phyloP scores from a whole-genome alignment of 2,329 filamentous ascomycete species.

The Endoconidiophora polonica region DNA sequence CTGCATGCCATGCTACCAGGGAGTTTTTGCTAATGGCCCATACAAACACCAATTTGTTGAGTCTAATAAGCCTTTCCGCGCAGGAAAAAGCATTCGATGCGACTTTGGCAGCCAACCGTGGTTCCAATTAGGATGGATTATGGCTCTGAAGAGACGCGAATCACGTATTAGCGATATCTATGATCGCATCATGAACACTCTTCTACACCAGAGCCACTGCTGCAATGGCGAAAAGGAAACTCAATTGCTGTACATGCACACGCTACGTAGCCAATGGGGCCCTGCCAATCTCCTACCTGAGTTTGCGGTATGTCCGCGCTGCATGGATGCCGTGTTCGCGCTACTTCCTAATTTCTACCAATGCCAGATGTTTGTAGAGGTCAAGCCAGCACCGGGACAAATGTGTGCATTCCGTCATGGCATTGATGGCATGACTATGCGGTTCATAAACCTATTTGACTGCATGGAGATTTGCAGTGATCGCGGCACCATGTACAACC shows the following conservation, averaged over 20 bases:
- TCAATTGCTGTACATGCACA: constrained; percentile 51
- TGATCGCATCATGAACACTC: constrained; percentile 39
- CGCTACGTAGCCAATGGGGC: constrained; percentile 49
- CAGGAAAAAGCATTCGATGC: constrained; percentile 36
- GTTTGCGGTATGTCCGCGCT: constrained; percentile 62
- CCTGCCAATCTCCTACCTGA: constrained; percentile 43
- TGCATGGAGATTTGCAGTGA: constrained; percentile 33
- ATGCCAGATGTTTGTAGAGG: constrained; percentile 43
- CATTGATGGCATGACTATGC: constrained; percentile 33
- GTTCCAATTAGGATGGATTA: constrained; percentile 70
- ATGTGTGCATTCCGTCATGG: constrained; percentile 38
- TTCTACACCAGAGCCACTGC: constrained; percentile 27
- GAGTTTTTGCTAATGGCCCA: constrained; percentile 49
- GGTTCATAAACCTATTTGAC: constrained; percentile 47
- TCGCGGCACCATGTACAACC: constrained; percentile 18
- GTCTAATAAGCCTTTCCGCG: constrained; percentile 26
- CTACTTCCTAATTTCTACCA: constrained; percentile 29
- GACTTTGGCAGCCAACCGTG: constrained; percentile 64
- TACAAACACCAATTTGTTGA: constrained; percentile 50
- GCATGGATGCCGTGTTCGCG: constrained; percentile 53
- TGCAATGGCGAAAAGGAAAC: constrained; percentile 41
- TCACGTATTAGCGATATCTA: constrained; percentile 51
- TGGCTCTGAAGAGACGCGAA: constrained; percentile 54
- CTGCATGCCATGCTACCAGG: constrained; percentile 63
- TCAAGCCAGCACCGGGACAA: constrained; percentile 10